Conservation (phyloP, 768 basidiomycete species). For the Boletellus ananas region DNA sequence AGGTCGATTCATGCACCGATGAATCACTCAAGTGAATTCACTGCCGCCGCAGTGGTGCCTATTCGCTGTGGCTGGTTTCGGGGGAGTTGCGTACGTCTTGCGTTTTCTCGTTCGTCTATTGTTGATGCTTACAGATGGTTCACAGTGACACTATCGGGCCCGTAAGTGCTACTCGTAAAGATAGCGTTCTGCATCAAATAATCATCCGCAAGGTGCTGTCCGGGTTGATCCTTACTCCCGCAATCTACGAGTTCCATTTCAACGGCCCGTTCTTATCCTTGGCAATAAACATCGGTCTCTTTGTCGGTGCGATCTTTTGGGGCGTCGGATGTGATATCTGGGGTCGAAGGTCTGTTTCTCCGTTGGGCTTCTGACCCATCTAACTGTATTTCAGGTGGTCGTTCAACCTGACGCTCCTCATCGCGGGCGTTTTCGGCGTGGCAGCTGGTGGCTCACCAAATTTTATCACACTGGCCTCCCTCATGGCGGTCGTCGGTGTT, state of each 20-base stretch:
- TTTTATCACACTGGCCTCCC: conserved; percentile 46
- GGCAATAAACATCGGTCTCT: conserved; percentile 49
- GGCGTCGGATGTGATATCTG: conserved; percentile 48
- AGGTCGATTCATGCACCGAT: background rate
- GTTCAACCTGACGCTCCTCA: conserved; percentile 53
- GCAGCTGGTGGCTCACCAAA: conserved; percentile 44
- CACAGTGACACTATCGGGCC: conserved; percentile 39
- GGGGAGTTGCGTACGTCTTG: conserved; percentile 38
- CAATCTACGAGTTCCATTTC: conserved; percentile 47
- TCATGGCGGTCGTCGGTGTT: conserved; percentile 43
- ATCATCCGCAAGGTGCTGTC: conserved; percentile 31
- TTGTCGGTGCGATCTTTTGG: conserved; percentile 50
- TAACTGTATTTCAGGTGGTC: conserved; percentile 35
- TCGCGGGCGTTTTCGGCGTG: conserved; percentile 52
- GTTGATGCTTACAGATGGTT: background rate
- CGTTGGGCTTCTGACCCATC: background rate
- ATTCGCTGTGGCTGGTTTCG: conserved; percentile 39
- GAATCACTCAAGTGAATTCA: background rate
- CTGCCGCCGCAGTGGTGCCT: conserved; percentile 30
- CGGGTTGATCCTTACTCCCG: conserved; percentile 47
- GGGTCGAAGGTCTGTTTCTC: conserved; percentile 39
- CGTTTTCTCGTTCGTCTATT: background rate
- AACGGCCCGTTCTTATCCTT: conserved; percentile 47
- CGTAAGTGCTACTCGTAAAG: conserved; percentile 18
- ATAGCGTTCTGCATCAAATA: background rate